Evolutionary conservation across 2,329 filamentous ascomycete species (phyloP).

Genomic region (Penicillium sp.): DNA sequence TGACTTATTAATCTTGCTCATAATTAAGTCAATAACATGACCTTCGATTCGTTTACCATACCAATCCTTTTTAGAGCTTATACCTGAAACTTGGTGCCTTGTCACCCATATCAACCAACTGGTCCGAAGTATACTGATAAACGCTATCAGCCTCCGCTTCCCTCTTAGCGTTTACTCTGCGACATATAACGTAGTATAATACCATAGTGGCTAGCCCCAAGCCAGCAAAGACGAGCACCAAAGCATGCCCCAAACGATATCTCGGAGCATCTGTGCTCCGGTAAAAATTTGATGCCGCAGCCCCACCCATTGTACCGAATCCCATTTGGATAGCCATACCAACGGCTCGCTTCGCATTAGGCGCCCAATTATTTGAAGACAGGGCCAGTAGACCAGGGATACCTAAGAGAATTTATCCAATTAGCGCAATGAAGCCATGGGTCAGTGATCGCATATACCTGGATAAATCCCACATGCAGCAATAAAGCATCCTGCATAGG

Average conservation of each 20-base stretch:
- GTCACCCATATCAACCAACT: slow-evolving; percentile 10
- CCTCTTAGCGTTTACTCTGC: slow-evolving; percentile 5
- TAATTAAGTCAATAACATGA: background rate
- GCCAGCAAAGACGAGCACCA: slow-evolving; percentile 9
- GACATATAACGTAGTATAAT: slow-evolving; percentile 8
- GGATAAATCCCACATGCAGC: slow-evolving; percentile 9
- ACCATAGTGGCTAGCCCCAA: slow-evolving; percentile 7
- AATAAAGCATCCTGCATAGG: slow-evolving; percentile 9
- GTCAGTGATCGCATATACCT: background rate
- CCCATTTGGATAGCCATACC: slow-evolving; percentile 10
- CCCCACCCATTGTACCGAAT: slow-evolving; percentile 7
- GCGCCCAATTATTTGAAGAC: slow-evolving; percentile 8
- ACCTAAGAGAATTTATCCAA: background rate
- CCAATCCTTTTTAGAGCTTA: background rate
- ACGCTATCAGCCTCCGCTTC: background rate
- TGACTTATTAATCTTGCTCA: background rate
- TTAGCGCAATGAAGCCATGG: background rate
- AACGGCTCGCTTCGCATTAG: slow-evolving; percentile 5
- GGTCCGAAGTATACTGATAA: slow-evolving; percentile 7
- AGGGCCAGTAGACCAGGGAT: slow-evolving; percentile 5
- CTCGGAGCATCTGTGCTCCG: slow-evolving; percentile 9
- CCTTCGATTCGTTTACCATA: background rate
- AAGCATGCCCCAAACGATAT: slow-evolving; percentile 11
- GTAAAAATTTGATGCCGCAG: slow-evolving; percentile 17
- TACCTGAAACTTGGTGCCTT: slow-evolving; percentile 11